These are phyloP conservation scores for Gelatoporia subvermispora DNA, from an alignment of 768 basidiomycete genomes.

Conservation along the genomic window DNA sequence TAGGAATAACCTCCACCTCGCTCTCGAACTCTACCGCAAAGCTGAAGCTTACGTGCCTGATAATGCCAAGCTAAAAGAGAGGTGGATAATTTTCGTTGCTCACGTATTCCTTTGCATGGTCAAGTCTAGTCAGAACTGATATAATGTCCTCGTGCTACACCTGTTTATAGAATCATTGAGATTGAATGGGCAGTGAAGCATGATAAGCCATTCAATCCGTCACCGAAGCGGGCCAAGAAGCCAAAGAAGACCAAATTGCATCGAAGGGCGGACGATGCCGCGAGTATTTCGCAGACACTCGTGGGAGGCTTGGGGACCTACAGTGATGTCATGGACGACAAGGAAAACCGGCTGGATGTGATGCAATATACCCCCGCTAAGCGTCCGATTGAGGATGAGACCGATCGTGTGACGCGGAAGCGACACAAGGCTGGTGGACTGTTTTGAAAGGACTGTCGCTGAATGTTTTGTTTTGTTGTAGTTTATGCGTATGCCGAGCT, in stretches of 20 bases:
- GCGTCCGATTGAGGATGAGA: neutral
- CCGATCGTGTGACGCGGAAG: neutral
- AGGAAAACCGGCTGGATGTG: constrained; percentile 7
- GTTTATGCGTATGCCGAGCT: too few species aligned
- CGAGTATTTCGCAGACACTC: neutral
- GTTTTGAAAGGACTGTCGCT: too few species aligned
- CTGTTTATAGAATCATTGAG: constrained; percentile 62
- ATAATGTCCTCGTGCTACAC: neutral
- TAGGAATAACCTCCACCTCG: constrained; percentile 77
- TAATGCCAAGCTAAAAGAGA: constrained; percentile 79
- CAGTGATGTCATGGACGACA: constrained; percentile 10
- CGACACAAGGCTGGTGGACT: too few species aligned
- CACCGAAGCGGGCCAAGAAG: constrained; percentile 37
- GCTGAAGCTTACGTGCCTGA: constrained; percentile 83
- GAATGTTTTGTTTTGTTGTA: too few species aligned
- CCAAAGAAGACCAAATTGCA: constrained; percentile 24
- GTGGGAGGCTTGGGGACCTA: constrained; percentile 30
- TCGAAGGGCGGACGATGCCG: neutral
- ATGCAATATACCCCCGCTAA: constrained; percentile 16
- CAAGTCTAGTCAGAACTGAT: too few species aligned
- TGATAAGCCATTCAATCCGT: constrained; percentile 53
- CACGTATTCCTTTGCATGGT: constrained; percentile 58
- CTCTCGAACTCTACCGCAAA: constrained; percentile 77
- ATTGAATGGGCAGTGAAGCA: constrained; percentile 76
- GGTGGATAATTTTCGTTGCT: constrained; percentile 75